phyloP scores from a whole-genome alignment of 495 filamentous ascomycete species.

The Symbiotaphrina buchneri region DNA sequence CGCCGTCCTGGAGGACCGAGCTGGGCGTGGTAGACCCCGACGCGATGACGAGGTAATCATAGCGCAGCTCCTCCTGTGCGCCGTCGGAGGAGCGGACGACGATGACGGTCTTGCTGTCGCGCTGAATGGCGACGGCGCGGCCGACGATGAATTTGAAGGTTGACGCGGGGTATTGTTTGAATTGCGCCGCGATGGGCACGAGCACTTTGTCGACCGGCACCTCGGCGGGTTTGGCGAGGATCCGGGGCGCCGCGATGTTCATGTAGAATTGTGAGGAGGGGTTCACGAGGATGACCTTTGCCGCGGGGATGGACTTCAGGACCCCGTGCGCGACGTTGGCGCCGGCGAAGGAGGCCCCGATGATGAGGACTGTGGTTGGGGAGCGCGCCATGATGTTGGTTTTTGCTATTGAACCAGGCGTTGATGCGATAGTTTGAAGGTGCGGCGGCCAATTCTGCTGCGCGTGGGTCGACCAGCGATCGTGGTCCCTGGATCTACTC shows the following conservation, averaged over 20 bases:
- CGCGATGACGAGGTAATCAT: conserved; percentile 33
- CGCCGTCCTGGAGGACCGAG: conserved; percentile 26
- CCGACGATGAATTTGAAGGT: conserved; percentile 35
- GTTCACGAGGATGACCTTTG: conserved; percentile 31
- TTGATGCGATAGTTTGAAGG: too few relatives aligned
- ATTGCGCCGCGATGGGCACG: conserved; percentile 23
- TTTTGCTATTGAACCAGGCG: too few relatives aligned
- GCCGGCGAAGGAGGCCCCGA: conserved; percentile 29
- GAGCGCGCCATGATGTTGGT: too few relatives aligned
- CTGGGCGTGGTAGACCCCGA: conserved; percentile 20
- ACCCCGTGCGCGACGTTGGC: conserved; percentile 25
- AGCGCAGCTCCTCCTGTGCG: conserved; percentile 13
- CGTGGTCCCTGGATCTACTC: too few relatives aligned
- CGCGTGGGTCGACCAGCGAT: too few relatives aligned
- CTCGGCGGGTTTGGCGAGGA: conserved; percentile 19
- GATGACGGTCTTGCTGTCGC: conserved; percentile 16
- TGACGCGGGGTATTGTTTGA: conserved; percentile 22
- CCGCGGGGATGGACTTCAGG: conserved; percentile 25
- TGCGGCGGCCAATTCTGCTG: too few relatives aligned
- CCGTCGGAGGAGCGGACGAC: conserved; percentile 14
- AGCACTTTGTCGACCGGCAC: conserved; percentile 21
- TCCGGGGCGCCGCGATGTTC: conserved; percentile 25
- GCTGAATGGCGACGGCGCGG: conserved; percentile 24
- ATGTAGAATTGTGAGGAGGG: conserved; percentile 29
- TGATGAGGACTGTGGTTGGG: conserved; percentile 23